These are phyloP conservation scores for Aspergillus funiculosus DNA, from an alignment of 495 filamentous ascomycete genomes.

Conservation along the genomic window DNA sequence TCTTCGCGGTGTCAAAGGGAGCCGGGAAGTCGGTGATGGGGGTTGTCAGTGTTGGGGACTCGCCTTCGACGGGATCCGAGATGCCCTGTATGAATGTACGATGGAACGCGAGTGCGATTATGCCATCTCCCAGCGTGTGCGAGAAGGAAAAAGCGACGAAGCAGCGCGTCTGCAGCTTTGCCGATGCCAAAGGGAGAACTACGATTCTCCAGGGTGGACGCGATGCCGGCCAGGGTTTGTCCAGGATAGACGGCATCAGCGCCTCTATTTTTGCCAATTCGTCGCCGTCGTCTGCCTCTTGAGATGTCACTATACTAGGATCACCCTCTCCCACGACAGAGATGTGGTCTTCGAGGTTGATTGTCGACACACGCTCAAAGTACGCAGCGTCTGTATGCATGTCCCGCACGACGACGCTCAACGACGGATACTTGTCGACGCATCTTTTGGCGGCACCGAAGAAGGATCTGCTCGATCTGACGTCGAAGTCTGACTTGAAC, in stretches of 20 bases:
- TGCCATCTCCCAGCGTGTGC: conserved; percentile 23
- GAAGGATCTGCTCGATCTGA: conserved; percentile 9
- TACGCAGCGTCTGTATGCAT: conserved; percentile 21
- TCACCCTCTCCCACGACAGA: conserved; percentile 12
- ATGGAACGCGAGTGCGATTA: conserved; percentile 22
- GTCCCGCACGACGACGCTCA: conserved; percentile 19
- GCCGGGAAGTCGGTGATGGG: conserved; percentile 8
- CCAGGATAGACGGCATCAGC: conserved; percentile 16
- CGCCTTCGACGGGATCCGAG: neutral
- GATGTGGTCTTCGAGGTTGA: conserved; percentile 22
- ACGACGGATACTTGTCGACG: conserved; percentile 14
- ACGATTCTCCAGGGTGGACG: conserved; percentile 25
- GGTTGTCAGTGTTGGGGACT: conserved; percentile 7
- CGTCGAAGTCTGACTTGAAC: conserved; percentile 8
- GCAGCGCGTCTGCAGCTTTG: conserved; percentile 10
- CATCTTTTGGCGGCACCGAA: conserved; percentile 16
- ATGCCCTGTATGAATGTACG: conserved; percentile 18
- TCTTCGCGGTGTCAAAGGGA: conserved; percentile 22
- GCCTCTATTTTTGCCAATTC: conserved; percentile 13
- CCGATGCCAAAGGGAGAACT: conserved; percentile 17
- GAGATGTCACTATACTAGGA: too few species aligned
- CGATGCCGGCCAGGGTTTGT: conserved; percentile 21
- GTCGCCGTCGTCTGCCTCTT: neutral
- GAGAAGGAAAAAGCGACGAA: conserved; percentile 24
- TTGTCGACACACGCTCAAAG: conserved; percentile 13